These are phyloP conservation scores for Sutorius australiensis DNA, from an alignment of 768 basidiomycete species.

Conservation along the genomic window DNA sequence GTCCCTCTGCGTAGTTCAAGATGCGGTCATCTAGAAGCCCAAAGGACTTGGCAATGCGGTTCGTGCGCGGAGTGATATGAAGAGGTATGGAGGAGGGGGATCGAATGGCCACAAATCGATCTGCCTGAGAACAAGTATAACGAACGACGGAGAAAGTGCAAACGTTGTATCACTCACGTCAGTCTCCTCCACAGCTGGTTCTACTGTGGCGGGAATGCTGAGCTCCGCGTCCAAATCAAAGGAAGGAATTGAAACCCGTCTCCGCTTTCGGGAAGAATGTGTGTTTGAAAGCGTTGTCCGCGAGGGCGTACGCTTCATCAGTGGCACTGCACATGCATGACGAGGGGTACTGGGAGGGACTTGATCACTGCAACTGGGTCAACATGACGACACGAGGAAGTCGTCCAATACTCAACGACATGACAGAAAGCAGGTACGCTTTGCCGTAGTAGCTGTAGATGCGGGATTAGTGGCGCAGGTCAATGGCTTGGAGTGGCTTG, in stretches of 20 bases:
- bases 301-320: conserved; percentile 37
- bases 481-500: conserved; percentile 1
- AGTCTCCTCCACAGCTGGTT: conserved; percentile 23
- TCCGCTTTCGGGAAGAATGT: conserved; percentile 39
- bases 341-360: conserved; percentile 24
- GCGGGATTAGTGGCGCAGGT: not conserved
- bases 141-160: not conserved
- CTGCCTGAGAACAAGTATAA: conserved; percentile 38
- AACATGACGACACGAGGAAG: conserved; percentile 9
- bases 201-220: conserved; percentile 16
- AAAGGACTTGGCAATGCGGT: conserved; percentile 58
- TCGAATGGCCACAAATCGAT: conserved; percentile 57
- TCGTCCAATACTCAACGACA: conserved; percentile 31
- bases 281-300: conserved; percentile 37
- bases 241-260: conserved; percentile 40
- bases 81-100: conserved; percentile 52
- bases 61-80: conserved; percentile 62
- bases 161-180: conserved; percentile 22
- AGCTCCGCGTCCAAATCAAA: conserved; percentile 36
- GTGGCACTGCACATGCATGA: conserved; percentile 24
- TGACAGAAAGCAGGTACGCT: not conserved
- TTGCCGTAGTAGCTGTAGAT: not conserved
- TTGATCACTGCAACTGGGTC: conserved; percentile 24
- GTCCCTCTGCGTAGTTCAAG: conserved; percentile 47
- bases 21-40: conserved; percentile 56